These are phyloP conservation scores for Kodamaea neixiangensis DNA, from an alignment of 805 yeast genomes.

Conservation along the genomic window DNA sequence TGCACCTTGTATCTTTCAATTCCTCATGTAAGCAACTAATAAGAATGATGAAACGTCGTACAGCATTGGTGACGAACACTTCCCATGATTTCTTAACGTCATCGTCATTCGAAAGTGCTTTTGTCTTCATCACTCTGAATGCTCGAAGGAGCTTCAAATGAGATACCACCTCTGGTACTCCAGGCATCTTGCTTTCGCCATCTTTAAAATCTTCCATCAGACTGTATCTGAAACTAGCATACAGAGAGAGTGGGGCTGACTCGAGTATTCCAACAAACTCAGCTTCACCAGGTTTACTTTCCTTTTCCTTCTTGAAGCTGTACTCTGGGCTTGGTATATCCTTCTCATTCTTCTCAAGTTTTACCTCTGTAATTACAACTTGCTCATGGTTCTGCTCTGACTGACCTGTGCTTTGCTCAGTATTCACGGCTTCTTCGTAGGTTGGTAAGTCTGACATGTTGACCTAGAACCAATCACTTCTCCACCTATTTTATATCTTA, in stretches of 20 bases:
- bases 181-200: background rate
- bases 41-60: slow-evolving; percentile 22
- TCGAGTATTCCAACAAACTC: background rate
- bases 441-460: background rate
- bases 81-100: slow-evolving; percentile 22
- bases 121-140: slow-evolving; percentile 20
- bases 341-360: background rate
- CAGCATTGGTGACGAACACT: slow-evolving; percentile 24
- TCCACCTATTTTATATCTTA: no score
- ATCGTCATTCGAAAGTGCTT: slow-evolving; percentile 3
- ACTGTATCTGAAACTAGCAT: background rate
- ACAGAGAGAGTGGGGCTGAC: background rate
- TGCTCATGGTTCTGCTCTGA: no score
- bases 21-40: slow-evolving; percentile 15
- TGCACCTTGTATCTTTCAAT: background rate
- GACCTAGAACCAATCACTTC: no score
- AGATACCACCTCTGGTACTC: slow-evolving; percentile 16
- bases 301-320: background rate
- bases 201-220: background rate
- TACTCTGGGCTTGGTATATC: background rate
- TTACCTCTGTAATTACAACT: no score
- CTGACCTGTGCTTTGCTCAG: no score
- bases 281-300: background rate
- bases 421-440: background rate
- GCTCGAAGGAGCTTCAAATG: slow-evolving; percentile 27